Percentiles rank a stretch among this genome's conserved stretches.
phyloP scores from a whole-genome alignment of 2,329 filamentous ascomycete species.

The Sporothrix sp. region DNA sequence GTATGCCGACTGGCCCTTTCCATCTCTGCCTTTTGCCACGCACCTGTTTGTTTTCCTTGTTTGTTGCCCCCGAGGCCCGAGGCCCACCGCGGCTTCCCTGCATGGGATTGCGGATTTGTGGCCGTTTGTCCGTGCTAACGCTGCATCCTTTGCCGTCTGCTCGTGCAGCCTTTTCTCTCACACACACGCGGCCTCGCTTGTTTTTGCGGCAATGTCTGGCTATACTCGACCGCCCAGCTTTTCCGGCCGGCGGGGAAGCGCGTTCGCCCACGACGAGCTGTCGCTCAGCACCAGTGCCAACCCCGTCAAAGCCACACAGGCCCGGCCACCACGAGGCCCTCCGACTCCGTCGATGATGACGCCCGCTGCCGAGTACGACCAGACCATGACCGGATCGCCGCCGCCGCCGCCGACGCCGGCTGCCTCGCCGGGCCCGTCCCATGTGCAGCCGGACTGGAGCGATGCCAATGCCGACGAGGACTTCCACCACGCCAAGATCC shows the following conservation, averaged over 20 bases:
- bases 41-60: too few relatives aligned
- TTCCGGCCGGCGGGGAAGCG: constrained; percentile 51
- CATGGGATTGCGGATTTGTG: too few relatives aligned
- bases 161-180: too few relatives aligned
- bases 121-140: background rate
- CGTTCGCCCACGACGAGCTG: constrained; percentile 46
- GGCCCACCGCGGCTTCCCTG: too few relatives aligned
- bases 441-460: constrained; percentile 61
- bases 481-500: constrained; percentile 67
- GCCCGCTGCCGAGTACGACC: constrained; percentile 53
- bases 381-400: constrained; percentile 50
- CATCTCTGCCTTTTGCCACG: too few relatives aligned
- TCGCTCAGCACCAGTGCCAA: constrained; percentile 36
- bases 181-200: too few relatives aligned
- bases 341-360: constrained; percentile 58
- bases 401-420: constrained; percentile 57
- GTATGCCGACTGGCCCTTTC: too few relatives aligned
- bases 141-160: too few relatives aligned
- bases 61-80: too few relatives aligned
- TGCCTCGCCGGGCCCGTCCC: constrained; percentile 53
- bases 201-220: constrained; percentile 26
- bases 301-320: constrained; percentile 42
- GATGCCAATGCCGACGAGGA: constrained; percentile 73
- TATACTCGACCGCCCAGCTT: constrained; percentile 47
- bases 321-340: constrained; percentile 44